Evolutionary conservation across 345 rosid species (phyloP), one percentile per base, ranked within the genome.

Genomic region (Linum usitatissimum): DNA sequence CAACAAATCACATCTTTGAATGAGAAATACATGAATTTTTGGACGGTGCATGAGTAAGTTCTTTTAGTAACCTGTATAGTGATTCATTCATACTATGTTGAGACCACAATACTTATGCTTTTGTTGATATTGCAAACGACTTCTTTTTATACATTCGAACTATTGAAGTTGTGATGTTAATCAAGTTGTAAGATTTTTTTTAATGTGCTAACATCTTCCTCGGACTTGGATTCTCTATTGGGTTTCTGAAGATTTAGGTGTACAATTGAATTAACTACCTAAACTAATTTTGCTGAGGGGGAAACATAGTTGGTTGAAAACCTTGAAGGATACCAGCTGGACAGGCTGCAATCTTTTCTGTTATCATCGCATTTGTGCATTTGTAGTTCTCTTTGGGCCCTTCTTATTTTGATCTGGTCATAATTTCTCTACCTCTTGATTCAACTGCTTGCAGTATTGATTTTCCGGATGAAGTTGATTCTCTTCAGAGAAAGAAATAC

Each of bases 11-110:
- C 71, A 55, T 79, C 81, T 30, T 68, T 85, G 80, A 87, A 86
- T 81, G 75, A 45, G 57, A 90, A 78, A 76, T 93, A 87, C 69
- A 70, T 54, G 58, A 78, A 83, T 70, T 17, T 87, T 53, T 87
- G 90, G 88, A 68, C 68, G 68, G 73, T 72, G 65, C 54, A 60
- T 18, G 74, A 66, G 99, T 93, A 79, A 84, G 99, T 76, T 68
- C 59, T 38, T 57, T 62, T 53, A 40, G 39, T 64, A 21, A 45
- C 54, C 49, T n/a, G n/a, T n/a, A n/a, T n/a, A n/a, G n/a, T 42
- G 49, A 42, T 42, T 31, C 49, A 14, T 42, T 42, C 49, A 42
- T 42, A 42, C 49, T 8, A 42, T 42, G n/a, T 6, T 13, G 2
- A 42, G 6, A 0, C 10, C 36, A n/a, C n/a, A n/a, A n/a, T 31